A percentile compares a stretch with the other conserved stretches of the same genome.
Evolutionary conservation across 1,284 basidiomycete genomes (phyloP).

Genomic region (Boletus albobrunnescens): DNA sequence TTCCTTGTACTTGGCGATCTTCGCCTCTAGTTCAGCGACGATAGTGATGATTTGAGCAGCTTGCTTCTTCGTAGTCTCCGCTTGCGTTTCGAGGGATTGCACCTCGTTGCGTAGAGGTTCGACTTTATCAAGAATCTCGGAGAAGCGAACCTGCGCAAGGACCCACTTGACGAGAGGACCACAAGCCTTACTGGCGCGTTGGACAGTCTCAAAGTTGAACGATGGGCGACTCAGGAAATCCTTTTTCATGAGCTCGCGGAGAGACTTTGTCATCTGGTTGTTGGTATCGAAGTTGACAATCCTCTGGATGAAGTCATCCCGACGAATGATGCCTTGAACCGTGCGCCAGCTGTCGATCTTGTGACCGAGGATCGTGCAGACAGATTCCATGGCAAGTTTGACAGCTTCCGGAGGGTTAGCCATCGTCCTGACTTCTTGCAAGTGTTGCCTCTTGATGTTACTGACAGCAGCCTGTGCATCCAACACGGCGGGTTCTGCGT

Average conservation of each 20-base stretch:
- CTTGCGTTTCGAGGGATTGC: slow-evolving; percentile 86
- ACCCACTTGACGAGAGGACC: slow-evolving; percentile 99
- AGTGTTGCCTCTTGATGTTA: slow-evolving; percentile 95
- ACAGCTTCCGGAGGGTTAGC: slow-evolving; percentile 98
- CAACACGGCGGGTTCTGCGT: slow-evolving; percentile 94
- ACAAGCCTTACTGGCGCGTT: slow-evolving; percentile 95
- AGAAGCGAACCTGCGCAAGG: slow-evolving; percentile 95
- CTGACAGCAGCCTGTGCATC: slow-evolving; percentile 95
- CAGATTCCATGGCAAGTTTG: slow-evolving; percentile 98
- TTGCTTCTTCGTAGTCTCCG: slow-evolving; percentile 90
- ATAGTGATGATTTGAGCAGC: slow-evolving; percentile 87
- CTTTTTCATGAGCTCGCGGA: slow-evolving; percentile 90
- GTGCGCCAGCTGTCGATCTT: slow-evolving; percentile 97
- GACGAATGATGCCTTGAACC: slow-evolving; percentile 93
- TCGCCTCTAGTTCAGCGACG: slow-evolving; percentile 89
- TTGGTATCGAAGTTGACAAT: slow-evolving; percentile 98
- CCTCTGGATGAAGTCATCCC: slow-evolving; percentile 95
- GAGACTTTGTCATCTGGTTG: slow-evolving; percentile 81
- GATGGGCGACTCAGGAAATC: slow-evolving; percentile 90
- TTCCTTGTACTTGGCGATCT: slow-evolving; percentile 93
- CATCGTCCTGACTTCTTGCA: slow-evolving; percentile 98
- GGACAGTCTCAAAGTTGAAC: slow-evolving; percentile 94
- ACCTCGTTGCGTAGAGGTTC: slow-evolving; percentile 97
- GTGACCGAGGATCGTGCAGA: slow-evolving; percentile 96
- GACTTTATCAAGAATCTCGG: slow-evolving; percentile 96